Percentiles rank a stretch among this genome's conserved stretches.
Conservation (phyloP, 1,139 yeast species). For the Candida sp. region DNA sequence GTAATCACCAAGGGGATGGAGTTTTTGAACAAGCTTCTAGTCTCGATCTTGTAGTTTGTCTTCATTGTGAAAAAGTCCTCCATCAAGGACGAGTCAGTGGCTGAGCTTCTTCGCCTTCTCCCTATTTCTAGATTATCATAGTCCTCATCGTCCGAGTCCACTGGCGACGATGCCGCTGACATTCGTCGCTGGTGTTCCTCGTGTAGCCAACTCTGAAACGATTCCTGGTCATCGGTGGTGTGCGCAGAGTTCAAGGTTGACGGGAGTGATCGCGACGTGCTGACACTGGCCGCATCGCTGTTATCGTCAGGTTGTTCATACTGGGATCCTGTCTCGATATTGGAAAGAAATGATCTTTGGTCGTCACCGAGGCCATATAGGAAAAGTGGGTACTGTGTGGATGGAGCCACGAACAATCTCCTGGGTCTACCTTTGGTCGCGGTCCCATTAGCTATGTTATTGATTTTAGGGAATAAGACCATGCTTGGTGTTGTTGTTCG, state of each 20-base stretch:
- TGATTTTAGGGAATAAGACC: constrained; percentile 48
- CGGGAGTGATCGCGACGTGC: constrained; percentile 65
- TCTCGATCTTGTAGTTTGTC: constrained; percentile 52
- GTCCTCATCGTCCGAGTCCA: constrained; percentile 20
- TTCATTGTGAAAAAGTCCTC: constrained; percentile 43
- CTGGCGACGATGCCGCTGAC: constrained; percentile 37
- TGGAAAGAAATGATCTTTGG: constrained; percentile 64
- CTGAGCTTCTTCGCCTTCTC: constrained; percentile 13
- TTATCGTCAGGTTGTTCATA: constrained; percentile 43
- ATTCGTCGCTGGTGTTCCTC: constrained; percentile 71
- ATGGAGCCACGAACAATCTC: constrained; percentile 67
- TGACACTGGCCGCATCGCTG: constrained; percentile 56
- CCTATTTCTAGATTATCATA: constrained; percentile 20
- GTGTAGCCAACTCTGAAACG: constrained; percentile 60
- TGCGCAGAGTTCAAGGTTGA: constrained; percentile 58
- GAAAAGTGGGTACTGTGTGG: constrained; percentile 70
- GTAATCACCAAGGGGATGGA: constrained; percentile 70
- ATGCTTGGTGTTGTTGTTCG: constrained; percentile 17
- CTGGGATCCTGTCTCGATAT: constrained; percentile 45
- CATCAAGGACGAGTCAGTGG: not conserved
- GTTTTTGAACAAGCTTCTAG: constrained; percentile 52
- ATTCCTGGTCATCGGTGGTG: constrained; percentile 56
- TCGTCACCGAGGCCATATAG: constrained; percentile 65
- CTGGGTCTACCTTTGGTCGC: constrained; percentile 45
- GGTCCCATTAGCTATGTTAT: constrained; percentile 42